A percentile compares a stretch with the other conserved stretches of the same genome.
Conservation (phyloP, 345 rosid genomes). For the Rhizophora mangle region DNA sequence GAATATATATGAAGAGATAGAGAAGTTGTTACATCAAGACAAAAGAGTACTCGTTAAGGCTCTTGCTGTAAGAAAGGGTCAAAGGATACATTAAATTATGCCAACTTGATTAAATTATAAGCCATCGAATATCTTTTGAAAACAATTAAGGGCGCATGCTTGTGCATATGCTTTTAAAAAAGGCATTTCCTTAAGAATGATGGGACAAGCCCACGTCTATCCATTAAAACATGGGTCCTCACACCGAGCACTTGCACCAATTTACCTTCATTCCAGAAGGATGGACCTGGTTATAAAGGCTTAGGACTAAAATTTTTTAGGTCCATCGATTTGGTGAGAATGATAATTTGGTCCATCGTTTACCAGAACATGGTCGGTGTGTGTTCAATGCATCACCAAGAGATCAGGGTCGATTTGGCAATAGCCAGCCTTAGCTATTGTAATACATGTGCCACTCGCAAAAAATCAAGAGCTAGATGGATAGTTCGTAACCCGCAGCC, state of each 20-base stretch:
- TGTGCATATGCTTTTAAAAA: conserved; percentile 21
- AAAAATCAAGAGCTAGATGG: too few relatives aligned
- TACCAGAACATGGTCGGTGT: too few relatives aligned
- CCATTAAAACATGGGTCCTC: conserved; percentile 50
- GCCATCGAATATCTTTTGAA: conserved; percentile 23
- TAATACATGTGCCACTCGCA: too few relatives aligned
- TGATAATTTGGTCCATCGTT: too few relatives aligned
- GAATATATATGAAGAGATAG: conserved; percentile 8
- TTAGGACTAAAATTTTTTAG: background rate
- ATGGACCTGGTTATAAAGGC: conserved; percentile 18
- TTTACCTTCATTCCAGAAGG: conserved; percentile 27
- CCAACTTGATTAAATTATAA: conserved; percentile 15
- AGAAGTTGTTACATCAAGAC: background rate
- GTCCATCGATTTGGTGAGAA: too few relatives aligned
- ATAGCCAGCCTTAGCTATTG: too few relatives aligned
- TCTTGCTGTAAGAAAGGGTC: background rate
- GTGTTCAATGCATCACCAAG: conserved; percentile 1
- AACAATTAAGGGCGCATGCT: conserved; percentile 28
- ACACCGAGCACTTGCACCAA: conserved; percentile 22
- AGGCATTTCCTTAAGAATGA: conserved; percentile 22
- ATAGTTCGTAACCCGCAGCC: conserved; percentile 5
- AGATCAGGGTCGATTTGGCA: conserved; percentile 13
- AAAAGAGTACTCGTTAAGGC: background rate
- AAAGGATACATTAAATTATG: background rate
- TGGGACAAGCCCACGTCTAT: conserved; percentile 42